phyloP scores from a whole-genome alignment of 371 early-diverging fungal genomes.

The Nosema granulosis region DNA sequence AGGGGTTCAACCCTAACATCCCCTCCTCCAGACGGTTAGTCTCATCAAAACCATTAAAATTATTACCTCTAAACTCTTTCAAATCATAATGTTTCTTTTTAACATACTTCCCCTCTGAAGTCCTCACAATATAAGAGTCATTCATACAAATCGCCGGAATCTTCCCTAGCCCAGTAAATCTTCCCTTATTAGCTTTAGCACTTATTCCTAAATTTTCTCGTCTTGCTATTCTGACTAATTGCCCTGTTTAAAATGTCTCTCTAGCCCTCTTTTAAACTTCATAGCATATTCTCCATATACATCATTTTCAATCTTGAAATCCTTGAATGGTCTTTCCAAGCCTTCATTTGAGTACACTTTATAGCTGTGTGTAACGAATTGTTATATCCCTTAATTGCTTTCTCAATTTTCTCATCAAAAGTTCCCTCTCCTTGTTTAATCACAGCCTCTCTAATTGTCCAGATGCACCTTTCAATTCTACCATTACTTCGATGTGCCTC shows the following conservation, averaged over 20 bases:
- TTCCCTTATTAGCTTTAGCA: background rate
- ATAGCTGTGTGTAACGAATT: background rate
- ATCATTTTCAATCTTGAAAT: background rate
- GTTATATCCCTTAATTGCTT: background rate
- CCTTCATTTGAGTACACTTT: background rate
- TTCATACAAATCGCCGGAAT: background rate
- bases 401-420: no score
- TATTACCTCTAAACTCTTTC: no score
- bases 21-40: background rate
- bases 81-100: constrained; percentile 25
- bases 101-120: background rate
- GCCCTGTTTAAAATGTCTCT: background rate
- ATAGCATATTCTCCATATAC: background rate
- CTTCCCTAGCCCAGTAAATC: background rate
- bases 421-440: background rate
- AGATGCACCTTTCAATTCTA: background rate
- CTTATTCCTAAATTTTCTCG: background rate
- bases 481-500: background rate
- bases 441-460: background rate
- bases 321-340: background rate
- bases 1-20: no score
- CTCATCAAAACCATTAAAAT: no score
- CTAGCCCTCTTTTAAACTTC: background rate
- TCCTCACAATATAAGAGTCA: constrained; percentile 14
- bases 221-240: background rate